Percentiles rank a stretch among this genome's conserved stretches.
phyloP scores from a whole-genome alignment of 2,329 filamentous ascomycete genomes.

The Beauveria sp. region DNA sequence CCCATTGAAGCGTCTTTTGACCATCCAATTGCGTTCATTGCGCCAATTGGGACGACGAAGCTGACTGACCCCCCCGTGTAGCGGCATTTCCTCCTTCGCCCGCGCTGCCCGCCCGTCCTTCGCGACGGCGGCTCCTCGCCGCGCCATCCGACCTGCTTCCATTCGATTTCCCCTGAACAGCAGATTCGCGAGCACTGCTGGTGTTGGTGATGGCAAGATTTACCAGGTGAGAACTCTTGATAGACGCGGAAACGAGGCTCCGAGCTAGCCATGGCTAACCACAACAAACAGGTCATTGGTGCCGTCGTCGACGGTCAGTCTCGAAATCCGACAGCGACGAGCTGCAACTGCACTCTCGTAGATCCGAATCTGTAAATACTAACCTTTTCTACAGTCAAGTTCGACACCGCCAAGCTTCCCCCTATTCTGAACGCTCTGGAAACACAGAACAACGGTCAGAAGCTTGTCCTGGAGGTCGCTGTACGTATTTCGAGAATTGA shows the following conservation, averaged over 20 bases:
- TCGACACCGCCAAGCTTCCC: constrained; percentile 87
- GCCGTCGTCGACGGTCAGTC: constrained; percentile 94
- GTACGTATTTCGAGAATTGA: constrained; percentile 47
- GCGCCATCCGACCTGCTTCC: constrained; percentile 49
- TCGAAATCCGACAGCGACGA: constrained; percentile 15
- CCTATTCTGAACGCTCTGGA: constrained; percentile 95
- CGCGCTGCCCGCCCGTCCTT: constrained; percentile 55
- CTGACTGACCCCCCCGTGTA: constrained; percentile 29
- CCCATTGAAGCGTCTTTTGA: constrained; percentile 21
- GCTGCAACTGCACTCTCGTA: constrained; percentile 4
- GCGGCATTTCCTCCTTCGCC: constrained; percentile 59
- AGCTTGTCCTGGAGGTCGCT: constrained; percentile 92
- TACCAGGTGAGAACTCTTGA: constrained; percentile 48
- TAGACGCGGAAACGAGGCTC: background rate
- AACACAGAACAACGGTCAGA: constrained; percentile 85
- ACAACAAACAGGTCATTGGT: constrained; percentile 83
- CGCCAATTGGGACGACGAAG: constrained; percentile 36
- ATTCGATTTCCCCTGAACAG: constrained; percentile 48
- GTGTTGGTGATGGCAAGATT: constrained; percentile 58
- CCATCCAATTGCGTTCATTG: constrained; percentile 16
- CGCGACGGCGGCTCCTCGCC: constrained; percentile 49
- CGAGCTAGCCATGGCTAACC: constrained; percentile 32
- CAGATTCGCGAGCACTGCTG: constrained; percentile 52
- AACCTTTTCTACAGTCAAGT: constrained; percentile 67
- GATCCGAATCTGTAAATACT: constrained; percentile 17